phyloP scores from a whole-genome alignment of 2,329 filamentous ascomycete species.

The Diaporthe caulivora region DNA sequence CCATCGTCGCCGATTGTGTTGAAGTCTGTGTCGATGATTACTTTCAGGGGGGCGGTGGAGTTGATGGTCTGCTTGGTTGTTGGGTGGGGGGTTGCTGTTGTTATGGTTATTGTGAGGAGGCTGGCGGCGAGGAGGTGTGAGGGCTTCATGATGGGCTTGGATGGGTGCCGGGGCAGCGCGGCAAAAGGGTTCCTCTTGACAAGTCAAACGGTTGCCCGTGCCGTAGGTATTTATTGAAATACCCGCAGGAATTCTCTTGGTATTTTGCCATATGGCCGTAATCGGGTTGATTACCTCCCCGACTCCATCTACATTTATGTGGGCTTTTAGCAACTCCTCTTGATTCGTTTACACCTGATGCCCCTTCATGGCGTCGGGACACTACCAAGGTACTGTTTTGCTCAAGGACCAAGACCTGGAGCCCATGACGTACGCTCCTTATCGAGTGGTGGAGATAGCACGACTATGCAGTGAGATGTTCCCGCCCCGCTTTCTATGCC shows the following conservation, averaged over 20 bases:
- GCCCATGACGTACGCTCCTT: neutral
- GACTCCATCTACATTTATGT: neutral
- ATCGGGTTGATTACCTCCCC: neutral
- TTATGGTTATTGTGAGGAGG: neutral
- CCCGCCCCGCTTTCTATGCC: neutral
- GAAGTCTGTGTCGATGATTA: conserved; percentile 19
- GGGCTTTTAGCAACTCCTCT: neutral
- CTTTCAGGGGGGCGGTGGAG: neutral
- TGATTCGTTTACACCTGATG: neutral
- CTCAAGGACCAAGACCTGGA: too few relatives aligned
- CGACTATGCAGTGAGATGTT: neutral
- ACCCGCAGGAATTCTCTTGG: neutral
- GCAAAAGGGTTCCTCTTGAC: too few relatives aligned
- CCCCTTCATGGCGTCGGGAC: neutral
- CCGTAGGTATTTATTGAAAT: neutral
- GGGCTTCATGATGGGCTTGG: neutral
- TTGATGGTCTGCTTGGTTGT: neutral
- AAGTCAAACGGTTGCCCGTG: accelerated
- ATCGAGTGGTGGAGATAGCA: neutral
- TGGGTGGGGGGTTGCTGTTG: neutral
- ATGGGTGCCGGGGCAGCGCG: neutral
- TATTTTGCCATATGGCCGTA: conserved; percentile 7
- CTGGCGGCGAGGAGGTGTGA: neutral
- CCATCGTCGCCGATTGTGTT: conserved; percentile 30
- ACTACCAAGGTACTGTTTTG: too few relatives aligned